These are phyloP conservation scores for Moesziomyces sp. DNA, from an alignment of 1,284 basidiomycete species.

Conservation along the genomic window DNA sequence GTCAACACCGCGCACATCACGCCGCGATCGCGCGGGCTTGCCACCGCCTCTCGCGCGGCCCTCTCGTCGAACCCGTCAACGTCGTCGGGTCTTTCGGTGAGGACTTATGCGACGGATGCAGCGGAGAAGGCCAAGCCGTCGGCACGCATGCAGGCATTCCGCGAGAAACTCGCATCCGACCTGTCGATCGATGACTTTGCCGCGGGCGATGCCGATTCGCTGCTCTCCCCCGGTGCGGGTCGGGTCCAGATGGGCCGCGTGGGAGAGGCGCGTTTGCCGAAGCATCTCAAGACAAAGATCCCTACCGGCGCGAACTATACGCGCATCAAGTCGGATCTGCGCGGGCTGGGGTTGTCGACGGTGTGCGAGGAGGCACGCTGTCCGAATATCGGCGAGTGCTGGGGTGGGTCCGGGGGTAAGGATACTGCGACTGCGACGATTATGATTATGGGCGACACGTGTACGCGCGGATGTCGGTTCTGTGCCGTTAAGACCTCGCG, in stretches of 20 bases:
- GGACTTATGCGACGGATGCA: slow-evolving; percentile 39
- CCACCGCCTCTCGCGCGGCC: slow-evolving; percentile 2
- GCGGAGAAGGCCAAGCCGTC: slow-evolving; percentile 17
- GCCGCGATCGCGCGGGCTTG: slow-evolving; percentile 34
- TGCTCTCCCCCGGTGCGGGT: slow-evolving; percentile 10
- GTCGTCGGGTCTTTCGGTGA: background rate
- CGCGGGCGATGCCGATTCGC: slow-evolving; percentile 25
- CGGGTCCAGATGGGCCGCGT: slow-evolving; percentile 59
- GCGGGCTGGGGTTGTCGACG: slow-evolving; percentile 90
- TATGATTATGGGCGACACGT: slow-evolving; percentile 99
- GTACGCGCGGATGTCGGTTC: slow-evolving; percentile 96
- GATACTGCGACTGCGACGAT: slow-evolving; percentile 84
- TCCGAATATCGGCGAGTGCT: slow-evolving; percentile 99
- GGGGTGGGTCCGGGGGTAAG: slow-evolving; percentile 84
- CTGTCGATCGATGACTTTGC: slow-evolving; percentile 59
- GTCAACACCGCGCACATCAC: slow-evolving; percentile 53
- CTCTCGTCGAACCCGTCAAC: slow-evolving; percentile 7
- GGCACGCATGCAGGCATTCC: slow-evolving; percentile 47
- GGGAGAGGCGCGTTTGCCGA: slow-evolving; percentile 76
- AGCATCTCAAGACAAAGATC: slow-evolving; percentile 83
- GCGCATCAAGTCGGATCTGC: slow-evolving; percentile 92
- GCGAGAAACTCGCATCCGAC: slow-evolving; percentile 54
- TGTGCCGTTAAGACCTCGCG: slow-evolving; percentile 96
- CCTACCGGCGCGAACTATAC: slow-evolving; percentile 89
- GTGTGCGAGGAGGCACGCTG: slow-evolving; percentile 99